Evolutionary conservation across 257 asterid species (phyloP).

Genomic region (Primulina huaijiensis): DNA sequence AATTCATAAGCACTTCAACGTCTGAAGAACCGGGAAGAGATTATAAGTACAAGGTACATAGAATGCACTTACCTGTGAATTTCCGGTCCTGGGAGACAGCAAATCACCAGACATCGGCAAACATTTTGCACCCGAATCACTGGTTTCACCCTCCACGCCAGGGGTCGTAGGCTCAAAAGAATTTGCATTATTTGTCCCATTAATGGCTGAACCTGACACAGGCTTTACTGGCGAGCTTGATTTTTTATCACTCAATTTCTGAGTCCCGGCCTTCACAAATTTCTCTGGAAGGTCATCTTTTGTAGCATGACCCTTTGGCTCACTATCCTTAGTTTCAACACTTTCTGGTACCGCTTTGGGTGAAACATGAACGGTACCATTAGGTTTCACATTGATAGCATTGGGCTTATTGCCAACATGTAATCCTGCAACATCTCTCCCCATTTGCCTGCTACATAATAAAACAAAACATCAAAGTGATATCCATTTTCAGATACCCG

Average conservation of each 20-base stretch:
- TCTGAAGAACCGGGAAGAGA: neutral
- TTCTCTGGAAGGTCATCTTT: slow-evolving; percentile 24
- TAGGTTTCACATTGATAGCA: slow-evolving; percentile 32
- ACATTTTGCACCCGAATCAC: slow-evolving; percentile 36
- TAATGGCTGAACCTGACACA: slow-evolving; percentile 41
- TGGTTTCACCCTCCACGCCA: slow-evolving; percentile 33
- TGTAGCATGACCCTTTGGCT: slow-evolving; percentile 31
- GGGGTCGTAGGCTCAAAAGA: slow-evolving; percentile 35
- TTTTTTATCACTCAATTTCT: slow-evolving; percentile 48
- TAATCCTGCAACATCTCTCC: slow-evolving; percentile 51
- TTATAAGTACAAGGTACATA: neutral
- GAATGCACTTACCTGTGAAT: slow-evolving; percentile 34
- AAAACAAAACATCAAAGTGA: slow-evolving; percentile 15
- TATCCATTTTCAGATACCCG: neutral
- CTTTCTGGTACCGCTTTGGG: slow-evolving; percentile 35
- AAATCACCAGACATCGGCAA: slow-evolving; percentile 34
- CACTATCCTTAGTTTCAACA: slow-evolving; percentile 30
- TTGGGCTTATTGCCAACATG: slow-evolving; percentile 39
- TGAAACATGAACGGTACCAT: slow-evolving; percentile 42
- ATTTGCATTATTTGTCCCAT: slow-evolving; percentile 33
- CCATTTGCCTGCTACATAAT: slow-evolving; percentile 44
- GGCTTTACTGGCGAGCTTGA: slow-evolving; percentile 41
- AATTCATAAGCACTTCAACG: neutral
- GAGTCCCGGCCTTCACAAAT: slow-evolving; percentile 16
- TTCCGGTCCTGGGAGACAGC: slow-evolving; percentile 40